A percentile compares a stretch with the other conserved stretches of the same genome.
Evolutionary conservation across 139 green algal species (phyloP).

Genomic region (Dunaliella primolecta): DNA sequence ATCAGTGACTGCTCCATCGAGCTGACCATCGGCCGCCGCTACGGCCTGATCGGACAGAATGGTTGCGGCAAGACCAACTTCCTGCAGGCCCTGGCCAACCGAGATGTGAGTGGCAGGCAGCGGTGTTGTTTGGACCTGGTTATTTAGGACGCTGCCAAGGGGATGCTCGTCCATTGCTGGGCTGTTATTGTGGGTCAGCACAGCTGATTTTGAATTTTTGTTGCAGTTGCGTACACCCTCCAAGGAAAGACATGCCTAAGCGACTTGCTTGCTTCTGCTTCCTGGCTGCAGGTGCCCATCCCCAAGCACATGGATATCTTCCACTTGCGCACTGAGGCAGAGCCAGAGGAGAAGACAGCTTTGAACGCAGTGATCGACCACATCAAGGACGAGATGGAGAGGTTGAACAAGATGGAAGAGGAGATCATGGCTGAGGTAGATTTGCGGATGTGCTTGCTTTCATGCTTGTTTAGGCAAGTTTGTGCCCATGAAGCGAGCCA

Average conservation of each 20-base stretch:
- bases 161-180: background rate
- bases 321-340: slow-evolving; percentile 84
- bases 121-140: background rate
- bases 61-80: slow-evolving; percentile 88
- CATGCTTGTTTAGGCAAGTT: background rate
- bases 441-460: background rate
- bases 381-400: slow-evolving; percentile 37
- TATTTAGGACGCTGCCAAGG: background rate
- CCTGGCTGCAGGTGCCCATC: slow-evolving; percentile 83
- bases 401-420: slow-evolving; percentile 51
- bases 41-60: slow-evolving; percentile 86
- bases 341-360: slow-evolving; percentile 76
- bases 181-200: background rate
- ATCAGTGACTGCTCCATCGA: slow-evolving; percentile 73
- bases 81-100: slow-evolving; percentile 72
- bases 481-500: too few species aligned
- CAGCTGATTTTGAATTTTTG: background rate
- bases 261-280: background rate
- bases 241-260: background rate
- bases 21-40: slow-evolving; percentile 78
- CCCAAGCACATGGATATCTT: slow-evolving; percentile 94
- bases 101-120: slow-evolving; percentile 46
- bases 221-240: background rate
- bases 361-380: slow-evolving; percentile 67
- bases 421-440: slow-evolving; percentile 50